Percentiles rank a stretch among this genome's conserved stretches.
These are phyloP conservation scores for Globisporangium alternatum DNA, from an alignment of 352 stramenopile species.

Conservation along the genomic window DNA sequence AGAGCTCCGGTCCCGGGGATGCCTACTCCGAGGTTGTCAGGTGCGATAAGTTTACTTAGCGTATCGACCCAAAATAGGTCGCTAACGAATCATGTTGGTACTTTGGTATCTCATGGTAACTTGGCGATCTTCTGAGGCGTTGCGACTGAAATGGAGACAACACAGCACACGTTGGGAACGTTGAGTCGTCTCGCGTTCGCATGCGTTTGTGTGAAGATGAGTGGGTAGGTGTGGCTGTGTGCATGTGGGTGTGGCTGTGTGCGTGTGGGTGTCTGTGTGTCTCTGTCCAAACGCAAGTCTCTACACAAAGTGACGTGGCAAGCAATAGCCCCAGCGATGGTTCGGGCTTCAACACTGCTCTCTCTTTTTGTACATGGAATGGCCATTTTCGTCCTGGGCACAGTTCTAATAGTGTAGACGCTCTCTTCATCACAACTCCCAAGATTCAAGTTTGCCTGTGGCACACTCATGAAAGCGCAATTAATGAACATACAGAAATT, in stretches of 20 bases:
- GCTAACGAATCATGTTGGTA: no score
- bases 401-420: not conserved
- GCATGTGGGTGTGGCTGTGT: not conserved
- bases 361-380: not conserved
- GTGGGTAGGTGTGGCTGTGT: not conserved
- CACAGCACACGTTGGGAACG: not conserved
- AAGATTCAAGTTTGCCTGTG: not conserved
- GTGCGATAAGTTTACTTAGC: no score
- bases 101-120: no score
- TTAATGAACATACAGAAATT: not conserved
- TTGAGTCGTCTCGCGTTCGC: not conserved
- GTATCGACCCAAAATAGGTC: no score
- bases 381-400: not conserved
- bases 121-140: no score
- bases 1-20: no score
- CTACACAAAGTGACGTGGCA: constrained; percentile 4
- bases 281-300: not conserved
- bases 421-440: not conserved
- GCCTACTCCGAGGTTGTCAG: no score
- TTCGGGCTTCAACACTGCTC: not conserved
- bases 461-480: not conserved
- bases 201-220: not conserved
- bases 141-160: not conserved
- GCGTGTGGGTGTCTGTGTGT: not conserved
- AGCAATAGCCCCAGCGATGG: not conserved